Base-by-base conservation (phyloP, 1,139 yeast genomes). In the Barnettozyma hawaiiensis region DNA sequence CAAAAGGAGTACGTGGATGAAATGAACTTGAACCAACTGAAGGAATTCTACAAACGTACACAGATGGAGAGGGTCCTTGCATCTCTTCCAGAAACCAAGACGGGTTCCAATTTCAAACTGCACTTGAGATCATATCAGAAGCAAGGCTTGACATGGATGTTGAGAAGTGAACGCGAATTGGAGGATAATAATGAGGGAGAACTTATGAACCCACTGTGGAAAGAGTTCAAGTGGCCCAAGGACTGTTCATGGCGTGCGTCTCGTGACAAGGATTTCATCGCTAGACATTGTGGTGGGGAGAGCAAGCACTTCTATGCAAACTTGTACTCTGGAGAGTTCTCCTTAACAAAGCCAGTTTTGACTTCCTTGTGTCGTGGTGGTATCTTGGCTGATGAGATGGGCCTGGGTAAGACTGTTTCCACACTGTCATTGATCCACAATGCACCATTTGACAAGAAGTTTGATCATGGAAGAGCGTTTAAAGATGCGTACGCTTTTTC, bases 301-400 rank as follows among this genome's bases (percentile, higher is more conserved):
- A 53, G 55, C 0, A 55, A 58, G 16, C 61, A 58, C 38, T 90
- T 90, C 55, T 92, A 84, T 61, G 89, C 85, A 16, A 92, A 90
- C 57, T 65, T 87, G 48, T 85, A 84, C 59, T 80, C 84, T 45
- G 97, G 97, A 3, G 92, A 85, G 48, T 72, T 92, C 45, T 79
- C 94, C 0, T 55, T 77, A 18, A 73, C 73, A 16, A 78, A 75
- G 50, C 97, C 97, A 1, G 49, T 77, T 6, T 62, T 82, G 7
- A 76, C 73, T 47, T 69, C 81, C 0, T 63, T 75, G 27, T 70
- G 80, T 31, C 66, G 67, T 47, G 97, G 98, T 19, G 98, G 98
- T 1, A 85, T 90, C 15, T 66, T 90, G n/a, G 96, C 97, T 0
- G 97, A 90, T 63, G 97, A 90, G 60, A 90, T 90, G 97, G 97